Percentiles rank a stretch among this genome's conserved stretches.
phyloP scores from a whole-genome alignment of 352 stramenopile genomes.

The Achlya hypogyna region DNA sequence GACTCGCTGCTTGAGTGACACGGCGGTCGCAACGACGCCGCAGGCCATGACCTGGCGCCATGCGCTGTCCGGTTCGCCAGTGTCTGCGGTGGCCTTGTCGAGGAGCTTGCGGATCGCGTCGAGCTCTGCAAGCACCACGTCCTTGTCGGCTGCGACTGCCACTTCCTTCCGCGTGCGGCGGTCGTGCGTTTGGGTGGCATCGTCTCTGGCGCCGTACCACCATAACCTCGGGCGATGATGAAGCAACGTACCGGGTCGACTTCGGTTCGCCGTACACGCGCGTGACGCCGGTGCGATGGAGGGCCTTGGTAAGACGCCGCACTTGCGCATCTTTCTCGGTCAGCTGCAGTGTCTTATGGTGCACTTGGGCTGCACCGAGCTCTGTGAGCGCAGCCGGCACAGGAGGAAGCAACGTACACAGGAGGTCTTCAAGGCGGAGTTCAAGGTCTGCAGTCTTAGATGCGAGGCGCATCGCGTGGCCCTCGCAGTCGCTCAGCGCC shows the following conservation, averaged over 20 bases:
- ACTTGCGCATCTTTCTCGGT: not conserved
- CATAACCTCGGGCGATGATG: no score
- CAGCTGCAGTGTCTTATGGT: not conserved
- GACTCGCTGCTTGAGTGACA: conserved; percentile 11
- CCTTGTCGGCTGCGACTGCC: not conserved
- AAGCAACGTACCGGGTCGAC: not conserved
- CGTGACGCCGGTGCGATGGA: not conserved
- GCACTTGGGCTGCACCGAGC: not conserved
- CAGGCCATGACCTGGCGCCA: conserved; percentile 2
- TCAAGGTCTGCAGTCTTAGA: no score
- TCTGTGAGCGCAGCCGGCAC: no score
- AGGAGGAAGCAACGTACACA: no score
- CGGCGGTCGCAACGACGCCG: not conserved
- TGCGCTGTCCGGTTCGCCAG: not conserved
- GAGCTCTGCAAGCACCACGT: not conserved
- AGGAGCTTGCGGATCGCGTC: conserved; percentile 10
- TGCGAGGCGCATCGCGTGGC: no score
- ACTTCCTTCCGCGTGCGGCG: not conserved
- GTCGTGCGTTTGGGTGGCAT: not conserved
- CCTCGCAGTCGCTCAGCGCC: no score
- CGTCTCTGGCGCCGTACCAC: no score
- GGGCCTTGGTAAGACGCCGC: not conserved
- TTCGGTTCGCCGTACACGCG: not conserved
- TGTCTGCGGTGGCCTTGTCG: not conserved
- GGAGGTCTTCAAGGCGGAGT: no score